Conservation (phyloP, 2,329 filamentous ascomycete species). For the Sporothrix curviconia region DNA sequence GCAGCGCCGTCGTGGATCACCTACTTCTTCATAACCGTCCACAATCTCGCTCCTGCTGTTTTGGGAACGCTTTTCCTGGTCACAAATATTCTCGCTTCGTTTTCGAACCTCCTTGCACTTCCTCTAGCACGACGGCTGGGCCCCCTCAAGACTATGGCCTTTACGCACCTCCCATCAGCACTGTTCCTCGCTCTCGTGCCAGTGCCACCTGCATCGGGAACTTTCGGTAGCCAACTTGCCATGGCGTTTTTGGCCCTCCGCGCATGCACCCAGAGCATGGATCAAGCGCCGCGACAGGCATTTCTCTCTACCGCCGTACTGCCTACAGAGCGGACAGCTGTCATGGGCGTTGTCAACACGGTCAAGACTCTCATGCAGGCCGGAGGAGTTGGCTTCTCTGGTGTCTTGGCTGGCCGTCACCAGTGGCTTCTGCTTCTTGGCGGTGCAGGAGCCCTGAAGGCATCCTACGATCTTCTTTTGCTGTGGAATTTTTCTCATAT, state of each 20-base stretch:
- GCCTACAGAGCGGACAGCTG: constrained; percentile 60
- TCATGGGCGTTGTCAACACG: constrained; percentile 65
- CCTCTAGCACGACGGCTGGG: constrained; percentile 50
- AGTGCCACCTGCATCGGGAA: constrained; percentile 8
- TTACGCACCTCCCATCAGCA: constrained; percentile 64
- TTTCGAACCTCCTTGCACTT: constrained; percentile 47
- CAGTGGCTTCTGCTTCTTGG: constrained; percentile 18
- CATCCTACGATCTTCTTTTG: constrained; percentile 19
- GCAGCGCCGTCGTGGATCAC: constrained; percentile 50
- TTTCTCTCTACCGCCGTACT: constrained; percentile 62
- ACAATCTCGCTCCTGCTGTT: constrained; percentile 40
- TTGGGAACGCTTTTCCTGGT: constrained; percentile 51
- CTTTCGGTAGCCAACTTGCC: constrained; percentile 12
- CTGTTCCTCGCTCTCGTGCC: constrained; percentile 56
- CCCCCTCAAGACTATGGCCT: constrained; percentile 59
- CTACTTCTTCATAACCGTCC: constrained; percentile 47
- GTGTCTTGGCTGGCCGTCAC: constrained; percentile 46
- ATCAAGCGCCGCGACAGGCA: constrained; percentile 61
- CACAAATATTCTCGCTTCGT: constrained; percentile 44
- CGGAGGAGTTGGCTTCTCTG: constrained; percentile 57
- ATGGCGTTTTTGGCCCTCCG: constrained; percentile 56
- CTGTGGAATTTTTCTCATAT: constrained; percentile 29
- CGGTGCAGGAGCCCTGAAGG: constrained; percentile 19
- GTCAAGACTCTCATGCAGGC: constrained; percentile 60
- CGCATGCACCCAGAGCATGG: constrained; percentile 60